Percentiles rank a stretch among this genome's conserved stretches.
Conservation (phyloP, 257 asterid species). For the Voacanga thouarsii region DNA sequence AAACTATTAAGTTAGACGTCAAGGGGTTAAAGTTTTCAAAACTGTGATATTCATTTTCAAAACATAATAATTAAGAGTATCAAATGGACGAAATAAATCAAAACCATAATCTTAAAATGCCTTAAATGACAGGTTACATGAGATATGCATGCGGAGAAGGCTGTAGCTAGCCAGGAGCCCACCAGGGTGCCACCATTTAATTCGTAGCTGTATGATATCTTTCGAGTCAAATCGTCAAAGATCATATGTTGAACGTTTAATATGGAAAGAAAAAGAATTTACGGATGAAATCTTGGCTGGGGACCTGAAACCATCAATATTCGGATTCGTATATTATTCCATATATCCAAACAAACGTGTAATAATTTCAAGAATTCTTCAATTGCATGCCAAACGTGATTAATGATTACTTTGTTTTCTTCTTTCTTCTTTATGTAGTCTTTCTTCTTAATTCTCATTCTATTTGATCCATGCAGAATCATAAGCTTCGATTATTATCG, state of each 20-base stretch:
- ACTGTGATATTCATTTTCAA: too few relatives aligned
- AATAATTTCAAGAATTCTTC: background rate
- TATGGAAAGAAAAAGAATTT: background rate
- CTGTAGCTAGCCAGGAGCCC: too few relatives aligned
- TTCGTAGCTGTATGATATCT: background rate
- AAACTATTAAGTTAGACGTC: too few relatives aligned
- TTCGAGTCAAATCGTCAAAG: constrained; percentile 11
- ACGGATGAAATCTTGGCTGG: background rate
- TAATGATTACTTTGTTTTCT: constrained; percentile 1
- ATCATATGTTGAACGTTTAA: background rate
- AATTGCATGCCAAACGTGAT: constrained; percentile 7
- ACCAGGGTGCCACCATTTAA: background rate
- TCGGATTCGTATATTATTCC: background rate
- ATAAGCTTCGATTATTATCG: background rate
- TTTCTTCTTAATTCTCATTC: background rate
- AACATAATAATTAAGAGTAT: too few relatives aligned
- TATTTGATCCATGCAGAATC: background rate
- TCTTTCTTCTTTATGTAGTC: background rate
- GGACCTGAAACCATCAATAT: background rate
- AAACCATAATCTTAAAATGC: too few relatives aligned
- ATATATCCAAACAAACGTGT: background rate
- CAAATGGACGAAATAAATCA: too few relatives aligned
- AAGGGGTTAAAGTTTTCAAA: too few relatives aligned
- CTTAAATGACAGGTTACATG: too few relatives aligned
- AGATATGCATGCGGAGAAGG: too few relatives aligned